These are phyloP conservation scores for Backusella morwellensis DNA, from an alignment of 192 early-diverging fungal genomes.

Conservation along the genomic window DNA sequence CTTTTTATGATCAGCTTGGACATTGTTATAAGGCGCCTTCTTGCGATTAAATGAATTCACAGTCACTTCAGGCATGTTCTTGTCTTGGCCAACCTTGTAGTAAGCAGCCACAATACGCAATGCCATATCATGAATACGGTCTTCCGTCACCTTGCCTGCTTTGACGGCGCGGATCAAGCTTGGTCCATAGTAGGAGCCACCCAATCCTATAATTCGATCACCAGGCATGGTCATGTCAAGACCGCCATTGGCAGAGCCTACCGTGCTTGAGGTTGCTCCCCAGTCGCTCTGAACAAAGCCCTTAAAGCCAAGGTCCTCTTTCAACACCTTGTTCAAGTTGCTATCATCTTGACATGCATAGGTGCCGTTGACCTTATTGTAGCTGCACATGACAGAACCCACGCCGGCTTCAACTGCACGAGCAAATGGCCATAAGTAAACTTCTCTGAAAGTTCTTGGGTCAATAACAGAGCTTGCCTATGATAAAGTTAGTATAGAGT, in stretches of 20 bases:
- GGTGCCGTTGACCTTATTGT: slow-evolving; percentile 57
- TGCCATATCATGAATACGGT: slow-evolving; percentile 15
- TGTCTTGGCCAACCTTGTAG: slow-evolving; percentile 10
- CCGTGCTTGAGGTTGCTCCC: slow-evolving; percentile 40
- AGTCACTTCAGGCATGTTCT: background rate
- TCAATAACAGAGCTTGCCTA: slow-evolving; percentile 44
- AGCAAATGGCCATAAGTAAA: slow-evolving; percentile 60
- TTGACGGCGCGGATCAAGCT: slow-evolving; percentile 8
- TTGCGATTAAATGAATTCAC: background rate
- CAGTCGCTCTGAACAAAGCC: slow-evolving; percentile 47
- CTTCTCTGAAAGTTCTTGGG: slow-evolving; percentile 54
- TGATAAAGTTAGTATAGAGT: too few species aligned
- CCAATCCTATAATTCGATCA: background rate
- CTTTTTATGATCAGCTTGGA: slow-evolving; percentile 11
- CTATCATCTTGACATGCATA: slow-evolving; percentile 49
- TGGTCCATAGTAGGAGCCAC: slow-evolving; percentile 8
- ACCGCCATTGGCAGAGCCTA: slow-evolving; percentile 29
- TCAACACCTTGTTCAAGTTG: slow-evolving; percentile 44
- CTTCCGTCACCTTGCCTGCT: background rate
- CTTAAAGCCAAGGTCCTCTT: slow-evolving; percentile 46
- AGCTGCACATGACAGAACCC: slow-evolving; percentile 59
- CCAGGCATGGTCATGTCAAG: slow-evolving; percentile 67
- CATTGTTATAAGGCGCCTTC: slow-evolving; percentile 11
- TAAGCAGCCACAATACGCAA: slow-evolving; percentile 10
- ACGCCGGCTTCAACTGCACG: slow-evolving; percentile 52